Evolutionary conservation across 352 stramenopile species (phyloP).

Genomic region (Phytopythium boreale): DNA sequence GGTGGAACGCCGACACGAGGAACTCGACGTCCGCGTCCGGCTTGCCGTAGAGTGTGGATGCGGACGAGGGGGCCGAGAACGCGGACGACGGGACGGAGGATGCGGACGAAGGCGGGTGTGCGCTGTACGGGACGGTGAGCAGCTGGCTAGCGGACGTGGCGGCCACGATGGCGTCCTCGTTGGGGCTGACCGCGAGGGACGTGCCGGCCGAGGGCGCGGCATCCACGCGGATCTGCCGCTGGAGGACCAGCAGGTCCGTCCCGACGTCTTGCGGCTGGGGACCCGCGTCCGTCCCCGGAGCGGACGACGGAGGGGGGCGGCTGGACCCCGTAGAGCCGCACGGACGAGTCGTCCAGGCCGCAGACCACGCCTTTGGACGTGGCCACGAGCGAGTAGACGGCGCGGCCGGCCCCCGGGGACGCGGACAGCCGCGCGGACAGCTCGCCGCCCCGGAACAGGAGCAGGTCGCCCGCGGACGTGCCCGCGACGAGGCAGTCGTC

Average conservation of each 20-base stretch:
- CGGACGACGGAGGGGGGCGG: constrained; percentile 4
- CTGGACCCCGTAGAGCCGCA: constrained; percentile 62
- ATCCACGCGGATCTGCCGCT: constrained; percentile 65
- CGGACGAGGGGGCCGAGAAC: constrained; percentile 7
- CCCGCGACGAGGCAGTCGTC: constrained; percentile 89
- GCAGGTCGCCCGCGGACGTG: constrained; percentile 75
- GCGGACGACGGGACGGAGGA: constrained; percentile 14
- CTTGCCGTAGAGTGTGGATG: constrained; percentile 4
- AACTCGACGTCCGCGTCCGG: constrained; percentile 71
- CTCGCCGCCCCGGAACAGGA: constrained; percentile 85
- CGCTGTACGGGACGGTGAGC: constrained; percentile 72
- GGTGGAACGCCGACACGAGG: constrained; percentile 69
- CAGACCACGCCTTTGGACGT: constrained; percentile 80
- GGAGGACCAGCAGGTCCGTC: constrained; percentile 44
- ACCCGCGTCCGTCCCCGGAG: constrained; percentile 10
- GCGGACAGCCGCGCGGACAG: constrained; percentile 52
- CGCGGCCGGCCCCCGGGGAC: constrained; percentile 46
- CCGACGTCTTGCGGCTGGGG: constrained; percentile 15
- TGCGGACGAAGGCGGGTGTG: constrained; percentile 23
- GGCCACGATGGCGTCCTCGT: constrained; percentile 69
- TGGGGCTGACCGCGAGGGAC: constrained; percentile 68
- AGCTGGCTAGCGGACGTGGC: constrained; percentile 64
- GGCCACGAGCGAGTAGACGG: constrained; percentile 58
- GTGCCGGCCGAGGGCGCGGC: constrained; percentile 32
- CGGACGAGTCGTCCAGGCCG: constrained; percentile 59